Base-by-base conservation (phyloP, 257 asterid species). In the Primulina tabacum region DNA sequence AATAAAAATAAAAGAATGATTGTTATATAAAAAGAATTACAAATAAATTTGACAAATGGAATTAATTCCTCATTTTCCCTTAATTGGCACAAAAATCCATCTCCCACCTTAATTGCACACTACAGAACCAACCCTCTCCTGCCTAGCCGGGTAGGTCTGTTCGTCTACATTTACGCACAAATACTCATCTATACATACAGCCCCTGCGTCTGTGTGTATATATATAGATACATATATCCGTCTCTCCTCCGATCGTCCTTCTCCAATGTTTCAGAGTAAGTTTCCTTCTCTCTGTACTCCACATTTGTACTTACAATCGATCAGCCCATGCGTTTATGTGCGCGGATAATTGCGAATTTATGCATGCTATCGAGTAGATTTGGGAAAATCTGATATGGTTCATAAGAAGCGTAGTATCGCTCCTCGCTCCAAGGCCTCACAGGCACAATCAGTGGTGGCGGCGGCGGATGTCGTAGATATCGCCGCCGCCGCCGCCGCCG, bases 391-490 rank as follows among this genome's bases (percentile, higher is more conserved):
- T 58, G 75, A 71, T 50, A 82, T 82, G 86, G 86, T 81, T 73
- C 83, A 73, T 61, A 82, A 78, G 81, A 82, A 82, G 83, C 86
- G 86, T 55, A 76, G 20, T 68, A 55, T 69, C 80, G 82, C 76
- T 72, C 71, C 82, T 64, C 85, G 85, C 82, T 77, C 85, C 82
- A 81, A 78, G 50, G 65, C 83, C 70, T 67, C 81, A 38, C 77
- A 71, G 58, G 32, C 76, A 7, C 33, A 66, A 11, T 24, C 65
- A 3, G 64, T 67, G 66, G 64, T 67, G 66, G 60, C 56, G 35
- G 63, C 67, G 69, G 62, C 20, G 61, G 56, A 50, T 50, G 56
- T 50, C 20, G 68, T 28, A 65, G 75, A 62, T 29, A 76, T 71
- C 62, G 35, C 55, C 34, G 66, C 20, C 30, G 30, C 20, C n/a